Evolutionary conservation across 73 alveolate genomes (phyloP).

Genomic region (Paramecium primaurelia): DNA sequence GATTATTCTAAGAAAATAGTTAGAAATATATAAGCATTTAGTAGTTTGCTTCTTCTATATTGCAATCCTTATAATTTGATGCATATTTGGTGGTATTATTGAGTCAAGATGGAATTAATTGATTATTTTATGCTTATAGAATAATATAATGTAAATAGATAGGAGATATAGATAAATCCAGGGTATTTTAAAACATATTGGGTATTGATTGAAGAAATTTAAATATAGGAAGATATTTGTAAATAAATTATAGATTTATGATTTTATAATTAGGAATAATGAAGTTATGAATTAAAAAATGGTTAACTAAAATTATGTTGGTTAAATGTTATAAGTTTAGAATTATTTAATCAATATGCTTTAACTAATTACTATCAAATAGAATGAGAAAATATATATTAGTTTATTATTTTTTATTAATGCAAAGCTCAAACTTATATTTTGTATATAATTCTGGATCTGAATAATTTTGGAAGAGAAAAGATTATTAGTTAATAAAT

Average conservation of each 20-base stretch:
- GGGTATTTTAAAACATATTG: not conserved
- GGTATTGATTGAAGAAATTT: not conserved
- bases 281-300: not conserved
- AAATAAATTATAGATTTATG: not conserved
- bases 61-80: not conserved
- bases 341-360: not conserved
- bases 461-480: slow-evolving; percentile 14
- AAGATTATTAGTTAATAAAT: not conserved
- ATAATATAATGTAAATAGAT: not conserved
- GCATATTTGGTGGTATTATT: not conserved
- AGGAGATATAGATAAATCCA: not conserved
- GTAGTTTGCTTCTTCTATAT: not conserved
- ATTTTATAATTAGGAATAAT: not conserved
- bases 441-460: not conserved
- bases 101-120: not conserved
- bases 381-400: not conserved
- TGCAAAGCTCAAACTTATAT: slow-evolving; percentile 52
- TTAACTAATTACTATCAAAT: not conserved
- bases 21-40: not conserved
- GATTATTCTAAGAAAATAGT: not conserved
- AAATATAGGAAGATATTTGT: not conserved
- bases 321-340: not conserved
- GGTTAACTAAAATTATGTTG: not conserved
- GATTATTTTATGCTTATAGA: not conserved
- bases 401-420: not conserved